Evolutionary conservation across 176 grass and related monocot genomes (phyloP).

Genomic region (Lolium perenne): DNA sequence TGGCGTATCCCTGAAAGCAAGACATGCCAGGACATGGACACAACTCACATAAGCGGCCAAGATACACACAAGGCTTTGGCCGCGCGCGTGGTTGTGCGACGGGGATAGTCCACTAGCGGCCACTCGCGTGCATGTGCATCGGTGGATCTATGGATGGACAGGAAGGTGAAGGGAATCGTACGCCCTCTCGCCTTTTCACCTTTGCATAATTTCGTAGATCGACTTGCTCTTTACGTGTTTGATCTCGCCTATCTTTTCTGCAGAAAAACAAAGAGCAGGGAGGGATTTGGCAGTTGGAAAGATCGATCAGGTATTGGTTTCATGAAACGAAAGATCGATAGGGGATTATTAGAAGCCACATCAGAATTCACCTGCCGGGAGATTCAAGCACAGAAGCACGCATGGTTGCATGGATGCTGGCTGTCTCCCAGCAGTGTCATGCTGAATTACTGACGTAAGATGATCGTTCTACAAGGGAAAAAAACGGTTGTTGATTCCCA

Average conservation of each 20-base stretch:
- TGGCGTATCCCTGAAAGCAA: too few species aligned
- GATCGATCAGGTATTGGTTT: too few species aligned
- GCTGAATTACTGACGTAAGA: neutral
- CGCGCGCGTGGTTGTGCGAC: neutral
- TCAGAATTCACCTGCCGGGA: constrained; percentile 11
- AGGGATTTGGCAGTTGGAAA: neutral
- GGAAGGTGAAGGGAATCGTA: neutral
- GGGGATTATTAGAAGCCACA: neutral
- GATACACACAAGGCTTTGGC: neutral
- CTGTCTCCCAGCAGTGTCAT: neutral
- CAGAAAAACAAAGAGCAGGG: neutral
- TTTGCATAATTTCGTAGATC: neutral
- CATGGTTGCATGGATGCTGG: neutral
- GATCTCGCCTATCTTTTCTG: neutral
- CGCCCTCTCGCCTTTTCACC: neutral
- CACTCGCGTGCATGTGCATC: constrained; percentile 17
- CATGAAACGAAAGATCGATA: neutral
- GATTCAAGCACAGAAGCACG: too few species aligned
- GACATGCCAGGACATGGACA: neutral
- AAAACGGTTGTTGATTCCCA: constrained; percentile 1
- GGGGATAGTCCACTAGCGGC: neutral
- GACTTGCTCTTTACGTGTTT: neutral
- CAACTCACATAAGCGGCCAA: neutral
- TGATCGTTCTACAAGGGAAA: too few species aligned
- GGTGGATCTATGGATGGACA: neutral